phyloP scores from a whole-genome alignment of 2,329 filamentous ascomycete genomes.

The Microsporum canis region DNA sequence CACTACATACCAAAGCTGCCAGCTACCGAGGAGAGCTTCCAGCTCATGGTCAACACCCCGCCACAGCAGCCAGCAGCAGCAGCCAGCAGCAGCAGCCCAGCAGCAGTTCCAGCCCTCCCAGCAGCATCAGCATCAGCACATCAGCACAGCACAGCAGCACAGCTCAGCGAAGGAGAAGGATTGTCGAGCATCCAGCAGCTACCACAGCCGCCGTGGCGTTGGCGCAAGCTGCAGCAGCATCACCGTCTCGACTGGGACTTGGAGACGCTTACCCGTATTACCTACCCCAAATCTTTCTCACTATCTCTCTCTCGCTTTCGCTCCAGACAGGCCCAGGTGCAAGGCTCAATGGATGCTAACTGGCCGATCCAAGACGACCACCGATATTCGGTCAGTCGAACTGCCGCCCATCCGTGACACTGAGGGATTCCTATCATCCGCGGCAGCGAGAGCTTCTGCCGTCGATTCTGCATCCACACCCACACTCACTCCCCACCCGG shows the following conservation, averaged over 20 bases:
- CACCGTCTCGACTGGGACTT: constrained; percentile 71
- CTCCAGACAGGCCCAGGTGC: not conserved
- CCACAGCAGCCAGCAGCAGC: constrained; percentile 59
- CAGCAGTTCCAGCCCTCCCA: constrained; percentile 16
- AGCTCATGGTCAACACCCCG: constrained; percentile 87
- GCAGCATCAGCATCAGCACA: constrained; percentile 43
- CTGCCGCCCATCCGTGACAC: constrained; percentile 57
- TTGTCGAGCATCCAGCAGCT: constrained; percentile 54
- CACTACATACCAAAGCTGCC: constrained; percentile 97
- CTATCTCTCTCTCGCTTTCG: not conserved
- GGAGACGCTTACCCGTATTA: constrained; percentile 54
- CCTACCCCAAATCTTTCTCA: constrained; percentile 18
- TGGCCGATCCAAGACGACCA: constrained; percentile 47
- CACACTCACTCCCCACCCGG: constrained; percentile 61
- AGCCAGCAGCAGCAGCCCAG: constrained; percentile 16
- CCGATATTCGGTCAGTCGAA: constrained; percentile 59
- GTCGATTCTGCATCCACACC: constrained; percentile 49
- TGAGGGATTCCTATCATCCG: constrained; percentile 52
- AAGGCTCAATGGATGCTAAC: constrained; percentile 5
- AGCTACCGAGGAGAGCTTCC: constrained; percentile 94
- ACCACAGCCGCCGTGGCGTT: constrained; percentile 75
- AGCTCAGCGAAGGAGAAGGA: constrained; percentile 23
- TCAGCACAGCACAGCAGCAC: constrained; percentile 59
- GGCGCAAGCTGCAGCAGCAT: constrained; percentile 64
- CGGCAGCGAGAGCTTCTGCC: constrained; percentile 66